These are phyloP conservation scores for Mortierella sp. DNA, from an alignment of 371 early-diverging fungal species.

Conservation along the genomic window DNA sequence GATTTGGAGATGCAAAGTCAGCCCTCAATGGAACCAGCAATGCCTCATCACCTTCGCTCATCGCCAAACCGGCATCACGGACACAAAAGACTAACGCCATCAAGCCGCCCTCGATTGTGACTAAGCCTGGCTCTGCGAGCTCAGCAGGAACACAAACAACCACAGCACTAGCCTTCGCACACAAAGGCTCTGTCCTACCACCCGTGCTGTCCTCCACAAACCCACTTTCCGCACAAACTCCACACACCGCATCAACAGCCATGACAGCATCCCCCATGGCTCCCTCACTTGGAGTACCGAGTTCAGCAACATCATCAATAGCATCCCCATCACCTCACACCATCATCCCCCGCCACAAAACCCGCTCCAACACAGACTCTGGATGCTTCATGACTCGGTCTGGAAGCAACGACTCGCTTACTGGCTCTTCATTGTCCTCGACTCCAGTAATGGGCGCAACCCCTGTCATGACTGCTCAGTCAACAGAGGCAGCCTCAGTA, in stretches of 20 bases:
- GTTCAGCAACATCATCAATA: neutral
- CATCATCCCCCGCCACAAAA: conserved; percentile 14
- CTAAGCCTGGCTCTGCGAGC: conserved; percentile 20
- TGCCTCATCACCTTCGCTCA: conserved; percentile 8
- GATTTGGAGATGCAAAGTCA: conserved; percentile 5
- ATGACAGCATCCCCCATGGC: conserved; percentile 1
- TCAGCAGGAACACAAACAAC: neutral
- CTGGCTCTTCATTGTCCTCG: conserved; percentile 15
- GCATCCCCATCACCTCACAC: conserved; percentile 4
- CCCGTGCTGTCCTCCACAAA: conserved; percentile 19
- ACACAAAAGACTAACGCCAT: conserved; percentile 20
- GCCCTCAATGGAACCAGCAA: too few species aligned
- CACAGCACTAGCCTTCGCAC: neutral
- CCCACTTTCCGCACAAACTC: conserved; percentile 7
- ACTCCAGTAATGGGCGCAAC: too few species aligned
- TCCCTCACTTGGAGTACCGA: conserved; percentile 1
- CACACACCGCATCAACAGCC: conserved; percentile 1
- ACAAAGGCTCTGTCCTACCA: neutral
- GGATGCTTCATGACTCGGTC: conserved; percentile 40
- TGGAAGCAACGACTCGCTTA: conserved; percentile 26
- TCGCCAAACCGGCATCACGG: conserved; percentile 27
- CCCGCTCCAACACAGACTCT: conserved; percentile 32
- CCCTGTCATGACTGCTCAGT: neutral
- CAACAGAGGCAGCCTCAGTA: neutral
- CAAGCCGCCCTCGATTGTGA: conserved; percentile 50